Percentiles rank a stretch among this genome's conserved stretches.
phyloP scores from a whole-genome alignment of 148 eudicot species.

The Camellia granthamiana region DNA sequence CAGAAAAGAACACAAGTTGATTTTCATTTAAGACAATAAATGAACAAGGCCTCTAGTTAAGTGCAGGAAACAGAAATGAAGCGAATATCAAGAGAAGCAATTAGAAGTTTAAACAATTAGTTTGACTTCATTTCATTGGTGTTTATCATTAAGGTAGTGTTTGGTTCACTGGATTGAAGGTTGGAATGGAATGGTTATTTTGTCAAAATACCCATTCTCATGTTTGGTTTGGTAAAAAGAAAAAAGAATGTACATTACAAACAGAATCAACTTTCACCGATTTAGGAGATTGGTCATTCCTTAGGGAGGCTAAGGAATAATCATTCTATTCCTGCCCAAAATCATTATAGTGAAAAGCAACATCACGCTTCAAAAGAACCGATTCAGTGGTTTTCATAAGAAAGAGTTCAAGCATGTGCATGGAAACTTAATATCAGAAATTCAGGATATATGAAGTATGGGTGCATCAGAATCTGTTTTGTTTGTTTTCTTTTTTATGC shows the following conservation, averaged over 20 bases:
- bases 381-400: neutral
- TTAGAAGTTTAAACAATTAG: neutral
- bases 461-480: no score
- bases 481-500: no score
- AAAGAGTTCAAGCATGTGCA: neutral
- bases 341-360: neutral
- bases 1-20: neutral
- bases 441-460: no score
- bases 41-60: neutral
- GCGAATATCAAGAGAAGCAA: neutral
- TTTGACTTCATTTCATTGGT: neutral
- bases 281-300: no score
- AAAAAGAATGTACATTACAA: no score
- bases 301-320: no score
- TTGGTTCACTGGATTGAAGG: neutral
- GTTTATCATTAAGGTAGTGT: no score
- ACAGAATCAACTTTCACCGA: no score
- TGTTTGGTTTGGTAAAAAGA: no score
- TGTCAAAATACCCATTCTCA: no score
- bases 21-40: neutral
- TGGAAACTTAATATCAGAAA: neutral
- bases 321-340: no score
- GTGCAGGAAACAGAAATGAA: neutral
- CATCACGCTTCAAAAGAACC: neutral
- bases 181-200: neutral